Percentiles rank a stretch among this genome's conserved stretches.
Conservation (phyloP, 768 basidiomycete genomes). For the Phlegmacium glaucopus region DNA sequence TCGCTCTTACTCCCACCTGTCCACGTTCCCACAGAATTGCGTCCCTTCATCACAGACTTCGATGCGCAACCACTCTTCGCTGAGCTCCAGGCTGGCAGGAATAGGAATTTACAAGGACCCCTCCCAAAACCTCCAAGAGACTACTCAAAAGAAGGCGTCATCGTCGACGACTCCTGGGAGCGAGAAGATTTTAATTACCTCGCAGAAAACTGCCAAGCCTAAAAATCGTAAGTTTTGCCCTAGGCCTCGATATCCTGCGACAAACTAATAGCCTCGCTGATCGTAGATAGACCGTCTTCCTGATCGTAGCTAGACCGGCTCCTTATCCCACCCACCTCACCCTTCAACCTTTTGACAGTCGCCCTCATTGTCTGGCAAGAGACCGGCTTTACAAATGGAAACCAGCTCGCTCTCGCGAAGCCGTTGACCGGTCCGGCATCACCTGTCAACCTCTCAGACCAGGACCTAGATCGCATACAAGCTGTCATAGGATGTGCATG, state of each 20-base stretch:
- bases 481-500: constrained; percentile 8
- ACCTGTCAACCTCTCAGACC: neutral
- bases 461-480: constrained; percentile 12
- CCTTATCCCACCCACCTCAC: neutral
- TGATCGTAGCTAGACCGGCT: neutral
- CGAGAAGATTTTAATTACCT: neutral
- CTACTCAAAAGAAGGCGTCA: no score
- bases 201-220: neutral
- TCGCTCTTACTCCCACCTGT: constrained; percentile 24
- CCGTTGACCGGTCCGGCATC: neutral
- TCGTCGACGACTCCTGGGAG: no score
- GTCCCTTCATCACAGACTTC: constrained; percentile 22
- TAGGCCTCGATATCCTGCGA: no score
- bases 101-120: neutral
- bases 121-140: no score
- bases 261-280: no score
- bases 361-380: constrained; percentile 27
- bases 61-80: constrained; percentile 7
- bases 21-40: constrained; percentile 21
- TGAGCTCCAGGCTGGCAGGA: constrained; percentile 4
- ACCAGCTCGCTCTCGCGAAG: constrained; percentile 4
- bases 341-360: constrained; percentile 9
- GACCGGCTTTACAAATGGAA: constrained; percentile 25
- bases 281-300: neutral
- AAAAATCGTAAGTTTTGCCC: no score